Evolutionary conservation across 257 asterid genomes (phyloP).

Genomic region (Lycium ferocissimum): DNA sequence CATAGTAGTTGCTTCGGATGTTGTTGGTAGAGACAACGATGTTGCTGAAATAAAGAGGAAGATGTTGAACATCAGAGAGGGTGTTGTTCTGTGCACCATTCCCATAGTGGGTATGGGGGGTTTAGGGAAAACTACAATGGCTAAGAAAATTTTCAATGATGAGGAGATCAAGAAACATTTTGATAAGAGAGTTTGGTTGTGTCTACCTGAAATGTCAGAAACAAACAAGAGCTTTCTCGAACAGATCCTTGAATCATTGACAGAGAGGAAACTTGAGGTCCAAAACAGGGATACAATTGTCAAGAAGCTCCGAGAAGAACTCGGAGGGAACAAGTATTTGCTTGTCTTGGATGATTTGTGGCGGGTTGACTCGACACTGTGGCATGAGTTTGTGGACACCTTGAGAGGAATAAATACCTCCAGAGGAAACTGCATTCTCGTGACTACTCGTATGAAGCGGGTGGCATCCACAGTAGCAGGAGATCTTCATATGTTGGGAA

Average conservation of each 20-base stretch:
- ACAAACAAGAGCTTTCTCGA: conserved; percentile 24
- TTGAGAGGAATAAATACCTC: neutral
- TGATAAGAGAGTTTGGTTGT: conserved; percentile 33
- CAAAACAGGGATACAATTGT: neutral
- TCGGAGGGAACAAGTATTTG: conserved; percentile 23
- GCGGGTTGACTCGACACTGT: neutral
- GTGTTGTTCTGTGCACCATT: neutral
- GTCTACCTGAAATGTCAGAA: conserved; percentile 34
- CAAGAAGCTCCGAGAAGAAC: neutral
- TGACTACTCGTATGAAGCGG: conserved; percentile 29
- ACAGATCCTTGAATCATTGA: conserved; percentile 22
- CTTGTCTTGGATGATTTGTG: conserved; percentile 49
- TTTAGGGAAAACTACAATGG: conserved; percentile 37
- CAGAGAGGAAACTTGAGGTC: neutral
- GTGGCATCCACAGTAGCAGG: conserved; percentile 26
- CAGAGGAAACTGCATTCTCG: conserved; percentile 34
- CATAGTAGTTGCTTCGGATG: neutral
- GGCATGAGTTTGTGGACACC: conserved; percentile 8
- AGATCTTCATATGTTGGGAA: neutral
- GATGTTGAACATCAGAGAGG: neutral
- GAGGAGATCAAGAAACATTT: neutral
- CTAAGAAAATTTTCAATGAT: conserved; percentile 29
- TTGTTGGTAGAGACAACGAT: conserved; percentile 28
- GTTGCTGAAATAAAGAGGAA: neutral
- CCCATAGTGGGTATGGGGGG: conserved; percentile 35